Evolutionary conservation across 176 grass and related monocot genomes (phyloP).

Genomic region (Rhynchospora tenuis): DNA sequence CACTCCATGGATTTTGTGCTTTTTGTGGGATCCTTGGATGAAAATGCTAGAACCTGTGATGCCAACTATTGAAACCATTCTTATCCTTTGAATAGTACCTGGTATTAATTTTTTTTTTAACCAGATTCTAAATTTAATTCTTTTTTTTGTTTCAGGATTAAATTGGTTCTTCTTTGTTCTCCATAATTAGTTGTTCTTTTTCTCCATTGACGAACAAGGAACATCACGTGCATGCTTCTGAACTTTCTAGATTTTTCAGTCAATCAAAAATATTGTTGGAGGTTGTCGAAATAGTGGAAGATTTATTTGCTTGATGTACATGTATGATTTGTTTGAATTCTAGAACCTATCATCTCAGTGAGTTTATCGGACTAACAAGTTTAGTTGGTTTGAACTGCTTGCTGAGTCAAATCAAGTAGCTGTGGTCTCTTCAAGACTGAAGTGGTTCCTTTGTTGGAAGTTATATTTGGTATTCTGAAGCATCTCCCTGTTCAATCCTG

Average conservation of each 20-base stretch:
- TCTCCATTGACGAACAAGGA: constrained; percentile 13
- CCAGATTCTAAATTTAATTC: background rate
- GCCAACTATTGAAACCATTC: too few relatives aligned
- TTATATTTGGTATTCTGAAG: background rate
- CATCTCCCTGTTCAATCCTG: background rate
- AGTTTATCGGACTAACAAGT: background rate
- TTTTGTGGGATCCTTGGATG: too few relatives aligned
- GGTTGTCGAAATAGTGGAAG: background rate
- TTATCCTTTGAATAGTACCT: too few relatives aligned
- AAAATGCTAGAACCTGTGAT: too few relatives aligned
- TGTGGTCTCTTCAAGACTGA: background rate
- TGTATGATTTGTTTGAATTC: background rate
- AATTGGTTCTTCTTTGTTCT: constrained; percentile 38
- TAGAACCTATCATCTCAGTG: background rate
- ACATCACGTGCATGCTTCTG: background rate
- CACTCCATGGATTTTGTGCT: too few relatives aligned
- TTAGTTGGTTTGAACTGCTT: constrained; percentile 3
- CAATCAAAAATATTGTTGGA: background rate
- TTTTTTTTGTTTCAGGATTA: constrained; percentile 35
- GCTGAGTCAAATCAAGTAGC: background rate
- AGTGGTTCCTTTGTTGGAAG: background rate
- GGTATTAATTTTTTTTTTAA: background rate
- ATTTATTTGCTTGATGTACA: constrained; percentile 30
- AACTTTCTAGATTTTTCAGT: constrained; percentile 9
- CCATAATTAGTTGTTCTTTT: constrained; percentile 31